Conservation (phyloP, 2,329 filamentous ascomycete genomes). For the Beauveria sp. region DNA sequence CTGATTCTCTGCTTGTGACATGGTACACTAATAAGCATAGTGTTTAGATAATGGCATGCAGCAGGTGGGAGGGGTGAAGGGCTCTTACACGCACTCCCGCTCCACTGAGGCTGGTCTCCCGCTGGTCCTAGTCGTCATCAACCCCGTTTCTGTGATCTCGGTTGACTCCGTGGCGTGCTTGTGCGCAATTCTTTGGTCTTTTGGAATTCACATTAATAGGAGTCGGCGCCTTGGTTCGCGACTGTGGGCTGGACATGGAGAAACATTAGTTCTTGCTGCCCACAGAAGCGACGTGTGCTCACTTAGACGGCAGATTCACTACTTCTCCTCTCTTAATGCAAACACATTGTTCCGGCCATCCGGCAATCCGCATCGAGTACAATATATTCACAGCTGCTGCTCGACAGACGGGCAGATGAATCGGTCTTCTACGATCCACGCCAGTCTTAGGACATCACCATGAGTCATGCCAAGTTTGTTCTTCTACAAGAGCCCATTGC, state of each 20-base stretch:
- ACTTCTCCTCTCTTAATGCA: too few species aligned
- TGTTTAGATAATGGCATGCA: not conserved
- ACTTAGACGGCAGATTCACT: not conserved
- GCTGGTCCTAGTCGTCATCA: not conserved
- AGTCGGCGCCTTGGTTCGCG: not conserved
- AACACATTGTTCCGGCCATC: too few species aligned
- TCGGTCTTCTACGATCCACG: not conserved
- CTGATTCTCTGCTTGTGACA: not conserved
- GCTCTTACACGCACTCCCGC: constrained; percentile 3
- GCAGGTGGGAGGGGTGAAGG: not conserved
- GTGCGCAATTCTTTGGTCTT: not conserved
- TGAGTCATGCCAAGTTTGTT: constrained; percentile 7
- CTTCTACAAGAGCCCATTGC: constrained; percentile 9
- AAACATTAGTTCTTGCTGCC: not conserved
- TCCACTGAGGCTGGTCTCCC: constrained; percentile 10
- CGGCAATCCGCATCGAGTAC: not conserved
- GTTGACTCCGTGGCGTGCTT: constrained; percentile 7
- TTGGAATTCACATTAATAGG: constrained; percentile 1
- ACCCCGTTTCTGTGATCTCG: constrained; percentile 8
- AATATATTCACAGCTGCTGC: not conserved
- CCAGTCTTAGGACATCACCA: not conserved
- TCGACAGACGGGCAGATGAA: not conserved
- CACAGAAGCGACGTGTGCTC: not conserved
- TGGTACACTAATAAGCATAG: not conserved
- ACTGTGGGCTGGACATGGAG: not conserved